phyloP scores from a whole-genome alignment of 176 grass and related monocot genomes.

The Paspalum notatum region DNA sequence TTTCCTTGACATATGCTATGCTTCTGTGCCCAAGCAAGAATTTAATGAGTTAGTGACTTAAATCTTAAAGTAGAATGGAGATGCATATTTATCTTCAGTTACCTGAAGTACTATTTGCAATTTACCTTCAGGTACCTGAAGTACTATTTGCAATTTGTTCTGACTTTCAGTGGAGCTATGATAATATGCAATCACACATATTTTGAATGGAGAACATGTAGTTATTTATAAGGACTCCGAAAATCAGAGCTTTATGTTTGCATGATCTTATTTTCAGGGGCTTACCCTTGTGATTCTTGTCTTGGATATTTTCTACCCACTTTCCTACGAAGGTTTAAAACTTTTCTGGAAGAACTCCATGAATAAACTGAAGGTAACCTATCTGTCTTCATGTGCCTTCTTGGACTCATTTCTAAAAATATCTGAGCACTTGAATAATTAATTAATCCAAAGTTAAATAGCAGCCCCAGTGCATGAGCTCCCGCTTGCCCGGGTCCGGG shows the following conservation, averaged over 20 bases:
- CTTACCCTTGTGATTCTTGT: slow-evolving; percentile 73
- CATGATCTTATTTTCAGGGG: slow-evolving; percentile 61
- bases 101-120: slow-evolving; percentile 4
- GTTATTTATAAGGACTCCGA: neutral
- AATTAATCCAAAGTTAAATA: neutral
- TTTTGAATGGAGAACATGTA: slow-evolving; percentile 2
- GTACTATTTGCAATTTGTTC: slow-evolving; percentile 7
- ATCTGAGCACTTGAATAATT: slow-evolving; percentile 9
- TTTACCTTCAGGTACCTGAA: slow-evolving; percentile 24
- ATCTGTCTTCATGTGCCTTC: neutral
- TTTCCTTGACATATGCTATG: slow-evolving; percentile 28
- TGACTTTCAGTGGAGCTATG: neutral
- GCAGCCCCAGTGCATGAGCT: too few relatives aligned
- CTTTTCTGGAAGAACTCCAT: slow-evolving; percentile 69
- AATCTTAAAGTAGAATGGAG: slow-evolving; percentile 19
- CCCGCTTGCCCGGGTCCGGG: too few relatives aligned
- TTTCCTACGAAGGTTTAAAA: slow-evolving; percentile 84
- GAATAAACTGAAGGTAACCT: slow-evolving; percentile 85
- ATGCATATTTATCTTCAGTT: slow-evolving; percentile 17
- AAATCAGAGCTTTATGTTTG: slow-evolving; percentile 32
- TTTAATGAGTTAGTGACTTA: slow-evolving; percentile 8
- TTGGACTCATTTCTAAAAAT: neutral
- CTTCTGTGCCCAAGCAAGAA: slow-evolving; percentile 37
- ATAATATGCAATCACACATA: slow-evolving; percentile 22
- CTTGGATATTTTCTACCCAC: slow-evolving; percentile 75